A percentile compares a stretch with the other conserved stretches of the same genome.
Conservation (phyloP, 1,284 basidiomycete species). For the Leccinum subfulvum region DNA sequence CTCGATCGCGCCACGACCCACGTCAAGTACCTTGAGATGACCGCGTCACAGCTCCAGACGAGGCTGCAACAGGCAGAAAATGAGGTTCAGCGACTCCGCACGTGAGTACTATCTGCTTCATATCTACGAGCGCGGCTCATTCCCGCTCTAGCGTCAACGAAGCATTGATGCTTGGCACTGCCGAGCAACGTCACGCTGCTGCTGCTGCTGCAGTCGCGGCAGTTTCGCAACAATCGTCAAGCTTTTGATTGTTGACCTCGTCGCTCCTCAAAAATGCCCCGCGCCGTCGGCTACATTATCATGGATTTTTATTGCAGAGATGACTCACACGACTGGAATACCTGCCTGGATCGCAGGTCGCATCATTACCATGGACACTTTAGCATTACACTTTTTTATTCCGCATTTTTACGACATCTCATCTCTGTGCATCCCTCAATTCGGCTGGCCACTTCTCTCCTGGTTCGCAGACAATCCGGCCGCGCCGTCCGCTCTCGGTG, state of each 20-base stretch:
- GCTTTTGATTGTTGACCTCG: slow-evolving; percentile 47
- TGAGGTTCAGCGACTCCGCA: slow-evolving; percentile 72
- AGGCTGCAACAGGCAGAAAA: slow-evolving; percentile 72
- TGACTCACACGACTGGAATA: slow-evolving; percentile 43
- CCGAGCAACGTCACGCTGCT: slow-evolving; percentile 65
- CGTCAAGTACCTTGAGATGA: slow-evolving; percentile 77
- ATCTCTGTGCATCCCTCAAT: slow-evolving; percentile 18
- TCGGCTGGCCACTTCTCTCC: slow-evolving; percentile 22
- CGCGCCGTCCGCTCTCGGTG: slow-evolving; percentile 35
- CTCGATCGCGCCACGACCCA: slow-evolving; percentile 82
- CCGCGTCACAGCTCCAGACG: slow-evolving; percentile 68
- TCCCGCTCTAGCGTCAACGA: slow-evolving; percentile 63
- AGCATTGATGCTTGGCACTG: slow-evolving; percentile 79
- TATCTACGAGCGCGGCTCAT: slow-evolving; percentile 8
- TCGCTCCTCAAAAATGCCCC: slow-evolving; percentile 21
- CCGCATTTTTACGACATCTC: slow-evolving; percentile 35
- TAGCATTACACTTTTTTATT: slow-evolving; percentile 50
- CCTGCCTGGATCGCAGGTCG: slow-evolving; percentile 58
- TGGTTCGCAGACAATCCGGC: slow-evolving; percentile 39
- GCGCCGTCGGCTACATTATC: slow-evolving; percentile 38
- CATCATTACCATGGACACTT: slow-evolving; percentile 47
- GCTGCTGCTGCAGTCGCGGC: slow-evolving; percentile 55
- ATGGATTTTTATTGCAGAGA: slow-evolving; percentile 39
- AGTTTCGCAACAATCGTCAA: slow-evolving; percentile 41
- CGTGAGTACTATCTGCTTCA: slow-evolving; percentile 34